Percentiles rank a stretch among this genome's conserved stretches.
Evolutionary conservation across 768 basidiomycete genomes (phyloP).

Genomic region (Ramaria sp.): DNA sequence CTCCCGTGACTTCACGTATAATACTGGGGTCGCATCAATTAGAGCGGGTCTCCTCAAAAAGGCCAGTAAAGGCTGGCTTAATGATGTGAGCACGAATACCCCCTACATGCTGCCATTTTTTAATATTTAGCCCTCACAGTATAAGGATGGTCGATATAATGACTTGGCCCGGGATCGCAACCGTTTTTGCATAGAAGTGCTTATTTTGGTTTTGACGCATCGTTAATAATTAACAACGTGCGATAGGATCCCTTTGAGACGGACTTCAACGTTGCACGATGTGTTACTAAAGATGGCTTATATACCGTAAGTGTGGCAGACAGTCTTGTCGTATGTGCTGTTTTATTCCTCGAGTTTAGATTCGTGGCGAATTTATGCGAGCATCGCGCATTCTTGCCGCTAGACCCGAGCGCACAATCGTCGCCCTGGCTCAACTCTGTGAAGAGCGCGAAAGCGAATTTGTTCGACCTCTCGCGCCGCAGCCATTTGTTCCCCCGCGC

Average conservation of each 20-base stretch:
- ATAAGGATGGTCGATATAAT: slow-evolving; percentile 35
- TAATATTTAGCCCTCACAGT: slow-evolving; percentile 10
- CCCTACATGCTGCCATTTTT: slow-evolving; percentile 31
- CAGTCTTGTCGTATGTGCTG: slow-evolving; percentile 1
- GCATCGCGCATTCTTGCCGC: slow-evolving; percentile 75
- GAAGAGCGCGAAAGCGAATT: slow-evolving; percentile 76
- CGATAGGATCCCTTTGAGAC: slow-evolving; percentile 88
- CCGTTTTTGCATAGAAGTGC: slow-evolving; percentile 90
- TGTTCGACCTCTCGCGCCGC: slow-evolving; percentile 37
- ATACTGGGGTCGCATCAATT: slow-evolving; percentile 85
- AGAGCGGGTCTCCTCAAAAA: slow-evolving; percentile 83
- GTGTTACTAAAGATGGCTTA: slow-evolving; percentile 92
- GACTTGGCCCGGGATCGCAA: slow-evolving; percentile 73
- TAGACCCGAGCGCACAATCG: slow-evolving; percentile 70
- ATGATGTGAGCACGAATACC: slow-evolving; percentile 51
- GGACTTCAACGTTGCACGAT: slow-evolving; percentile 94
- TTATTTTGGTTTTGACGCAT: slow-evolving; percentile 9
- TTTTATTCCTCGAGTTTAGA: slow-evolving; percentile 35
- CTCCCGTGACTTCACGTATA: slow-evolving; percentile 87
- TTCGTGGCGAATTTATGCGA: slow-evolving; percentile 97
- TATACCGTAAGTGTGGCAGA: slow-evolving; percentile 57
- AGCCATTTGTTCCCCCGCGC: slow-evolving; percentile 34
- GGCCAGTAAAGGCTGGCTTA: slow-evolving; percentile 89
- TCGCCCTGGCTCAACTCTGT: slow-evolving; percentile 82
- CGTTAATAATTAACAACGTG: not conserved